phyloP scores from a whole-genome alignment of 1,284 basidiomycete species.

The Boletellus dicymbophilus region DNA sequence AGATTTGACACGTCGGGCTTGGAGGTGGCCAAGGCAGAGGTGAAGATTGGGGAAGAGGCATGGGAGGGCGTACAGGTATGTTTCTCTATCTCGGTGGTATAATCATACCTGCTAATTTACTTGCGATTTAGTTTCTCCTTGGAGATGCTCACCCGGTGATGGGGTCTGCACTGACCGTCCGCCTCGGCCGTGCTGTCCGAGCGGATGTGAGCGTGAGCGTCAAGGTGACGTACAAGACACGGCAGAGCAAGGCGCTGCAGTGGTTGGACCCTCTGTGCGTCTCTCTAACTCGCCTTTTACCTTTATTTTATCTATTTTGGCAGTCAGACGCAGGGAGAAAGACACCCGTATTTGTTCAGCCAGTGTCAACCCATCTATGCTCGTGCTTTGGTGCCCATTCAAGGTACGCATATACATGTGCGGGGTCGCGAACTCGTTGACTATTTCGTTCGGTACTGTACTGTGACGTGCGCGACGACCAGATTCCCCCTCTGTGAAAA shows the following conservation, averaged over 20 bases:
- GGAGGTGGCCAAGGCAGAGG: slow-evolving; percentile 58
- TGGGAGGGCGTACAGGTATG: slow-evolving; percentile 14
- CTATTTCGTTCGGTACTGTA: no score
- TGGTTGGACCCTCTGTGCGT: slow-evolving; percentile 87
- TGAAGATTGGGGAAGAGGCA: slow-evolving; percentile 44
- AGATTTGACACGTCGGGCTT: slow-evolving; percentile 85
- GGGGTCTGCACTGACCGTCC: slow-evolving; percentile 67
- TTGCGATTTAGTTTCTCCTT: no score
- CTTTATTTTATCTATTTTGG: no score
- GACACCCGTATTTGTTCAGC: slow-evolving; percentile 89
- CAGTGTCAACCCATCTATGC: slow-evolving; percentile 95
- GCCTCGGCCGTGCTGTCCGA: slow-evolving; percentile 45
- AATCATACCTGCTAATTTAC: no score
- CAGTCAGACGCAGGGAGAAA: slow-evolving; percentile 89
- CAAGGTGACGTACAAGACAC: slow-evolving; percentile 64
- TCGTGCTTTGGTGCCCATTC: slow-evolving; percentile 77
- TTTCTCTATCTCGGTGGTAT: no score
- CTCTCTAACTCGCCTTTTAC: no score
- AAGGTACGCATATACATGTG: slow-evolving; percentile 65
- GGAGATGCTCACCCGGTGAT: slow-evolving; percentile 74
- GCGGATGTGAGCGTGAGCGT: no score
- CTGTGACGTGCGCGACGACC: no score
- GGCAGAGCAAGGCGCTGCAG: slow-evolving; percentile 87
- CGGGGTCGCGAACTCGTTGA: no score
- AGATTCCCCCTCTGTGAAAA: slow-evolving; percentile 77